phyloP scores from a whole-genome alignment of 371 early-diverging fungal genomes.

The Dinochytrium kinnereticum region DNA sequence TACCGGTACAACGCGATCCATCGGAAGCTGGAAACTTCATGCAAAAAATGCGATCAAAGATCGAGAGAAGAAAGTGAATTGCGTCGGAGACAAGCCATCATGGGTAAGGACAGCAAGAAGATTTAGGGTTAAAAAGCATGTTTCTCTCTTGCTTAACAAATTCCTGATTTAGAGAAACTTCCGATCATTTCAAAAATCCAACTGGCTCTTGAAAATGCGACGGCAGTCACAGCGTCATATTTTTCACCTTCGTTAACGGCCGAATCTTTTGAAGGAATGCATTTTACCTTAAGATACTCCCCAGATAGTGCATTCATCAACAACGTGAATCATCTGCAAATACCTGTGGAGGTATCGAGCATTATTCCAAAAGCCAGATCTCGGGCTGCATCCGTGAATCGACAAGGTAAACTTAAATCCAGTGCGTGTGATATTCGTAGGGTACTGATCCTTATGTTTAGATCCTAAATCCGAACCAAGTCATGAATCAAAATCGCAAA shows the following conservation, averaged over 20 bases:
- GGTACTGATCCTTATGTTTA: background rate
- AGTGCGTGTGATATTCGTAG: background rate
- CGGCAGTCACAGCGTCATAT: slow-evolving; percentile 19
- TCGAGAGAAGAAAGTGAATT: slow-evolving; percentile 45
- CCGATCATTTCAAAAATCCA: slow-evolving; percentile 17
- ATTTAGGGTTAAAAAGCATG: background rate
- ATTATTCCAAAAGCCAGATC: background rate
- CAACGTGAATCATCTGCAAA: slow-evolving; percentile 1
- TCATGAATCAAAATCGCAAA: background rate
- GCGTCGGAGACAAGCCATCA: slow-evolving; percentile 36
- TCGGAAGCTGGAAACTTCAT: slow-evolving; percentile 45
- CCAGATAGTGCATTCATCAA: slow-evolving; percentile 9
- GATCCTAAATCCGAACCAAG: background rate
- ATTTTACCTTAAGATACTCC: background rate
- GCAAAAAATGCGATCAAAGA: slow-evolving; percentile 50
- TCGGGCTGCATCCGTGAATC: background rate
- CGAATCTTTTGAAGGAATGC: background rate
- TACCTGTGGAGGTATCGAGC: slow-evolving; percentile 8
- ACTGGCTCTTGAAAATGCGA: slow-evolving; percentile 25
- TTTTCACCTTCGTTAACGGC: background rate
- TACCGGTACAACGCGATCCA: slow-evolving; percentile 61
- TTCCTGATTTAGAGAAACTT: slow-evolving; percentile 24
- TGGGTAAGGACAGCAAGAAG: slow-evolving; percentile 30
- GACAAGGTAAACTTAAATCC: background rate
- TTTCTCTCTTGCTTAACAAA: background rate